Percentiles rank a stretch among this genome's conserved stretches.
Conservation (phyloP, 371 early-diverging fungal genomes). For the Blakeslea trispora region DNA sequence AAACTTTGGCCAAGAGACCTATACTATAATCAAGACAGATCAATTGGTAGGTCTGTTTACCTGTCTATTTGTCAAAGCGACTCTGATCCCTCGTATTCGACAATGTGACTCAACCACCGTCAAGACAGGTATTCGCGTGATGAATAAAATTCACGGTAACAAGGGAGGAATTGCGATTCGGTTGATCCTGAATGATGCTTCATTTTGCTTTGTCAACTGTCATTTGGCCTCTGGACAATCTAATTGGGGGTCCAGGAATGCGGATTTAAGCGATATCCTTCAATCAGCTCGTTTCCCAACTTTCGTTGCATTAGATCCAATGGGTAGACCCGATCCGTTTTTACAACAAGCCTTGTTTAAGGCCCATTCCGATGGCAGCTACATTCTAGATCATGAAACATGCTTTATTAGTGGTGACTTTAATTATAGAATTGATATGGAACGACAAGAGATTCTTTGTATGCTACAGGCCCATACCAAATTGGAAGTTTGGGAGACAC, state of each 20-base stretch:
- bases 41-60: conserved; percentile 84
- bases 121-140: conserved; percentile 85
- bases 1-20: conserved; percentile 39
- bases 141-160: conserved; percentile 73
- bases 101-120: conserved; percentile 46
- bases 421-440: conserved; percentile 79
- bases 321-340: neutral
- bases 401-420: conserved; percentile 79
- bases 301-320: neutral
- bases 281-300: conserved; percentile 49
- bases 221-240: conserved; percentile 82
- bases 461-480: conserved; percentile 36
- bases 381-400: conserved; percentile 76
- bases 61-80: conserved; percentile 65
- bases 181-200: conserved; percentile 68
- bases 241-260: conserved; percentile 65
- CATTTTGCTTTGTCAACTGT: conserved; percentile 78
- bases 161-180: conserved; percentile 84
- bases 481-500: conserved; percentile 21
- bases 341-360: conserved; percentile 33
- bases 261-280: conserved; percentile 64
- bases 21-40: conserved; percentile 62
- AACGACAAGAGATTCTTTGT: conserved; percentile 58
- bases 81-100: conserved; percentile 28
- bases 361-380: conserved; percentile 65